These are phyloP conservation scores for Dryas drummondii DNA, from an alignment of 306 rosid species.

Conservation along the genomic window DNA sequence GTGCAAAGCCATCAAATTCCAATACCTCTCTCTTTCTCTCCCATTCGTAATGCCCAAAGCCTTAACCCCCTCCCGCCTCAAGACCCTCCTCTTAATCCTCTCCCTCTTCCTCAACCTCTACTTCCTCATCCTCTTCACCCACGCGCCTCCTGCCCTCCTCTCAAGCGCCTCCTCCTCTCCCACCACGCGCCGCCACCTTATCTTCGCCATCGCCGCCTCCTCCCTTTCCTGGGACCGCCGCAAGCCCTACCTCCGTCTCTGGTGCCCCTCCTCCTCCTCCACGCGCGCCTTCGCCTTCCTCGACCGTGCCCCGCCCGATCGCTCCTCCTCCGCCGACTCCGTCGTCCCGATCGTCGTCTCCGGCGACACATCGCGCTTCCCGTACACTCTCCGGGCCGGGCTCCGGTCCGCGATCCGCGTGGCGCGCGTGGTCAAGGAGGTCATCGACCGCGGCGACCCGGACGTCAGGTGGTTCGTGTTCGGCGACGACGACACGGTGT, in stretches of 20 bases:
- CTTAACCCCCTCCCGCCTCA: slow-evolving; percentile 31
- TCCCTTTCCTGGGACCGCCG: slow-evolving; percentile 63
- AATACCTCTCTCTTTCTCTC: slow-evolving; percentile 15
- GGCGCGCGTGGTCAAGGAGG: slow-evolving; percentile 80
- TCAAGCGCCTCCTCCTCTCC: slow-evolving; percentile 11
- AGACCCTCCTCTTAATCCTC: slow-evolving; percentile 42
- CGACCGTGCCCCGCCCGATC: slow-evolving; percentile 29
- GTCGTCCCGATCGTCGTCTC: slow-evolving; percentile 55
- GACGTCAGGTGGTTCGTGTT: slow-evolving; percentile 88
- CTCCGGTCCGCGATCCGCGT: slow-evolving; percentile 88
- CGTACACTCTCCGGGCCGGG: slow-evolving; percentile 61
- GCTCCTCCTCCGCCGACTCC: not conserved
- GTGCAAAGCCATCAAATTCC: slow-evolving; percentile 5
- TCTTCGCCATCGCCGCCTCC: slow-evolving; percentile 75
- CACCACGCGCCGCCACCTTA: slow-evolving; percentile 67
- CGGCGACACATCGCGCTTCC: slow-evolving; percentile 57
- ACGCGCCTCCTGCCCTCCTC: slow-evolving; percentile 15
- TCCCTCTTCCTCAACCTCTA: slow-evolving; percentile 48
- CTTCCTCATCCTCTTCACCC: slow-evolving; percentile 24
- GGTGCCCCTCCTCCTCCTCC: slow-evolving; percentile 49
- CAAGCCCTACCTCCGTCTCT: slow-evolving; percentile 53
- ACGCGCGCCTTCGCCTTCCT: slow-evolving; percentile 74
- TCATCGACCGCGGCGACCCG: slow-evolving; percentile 59
- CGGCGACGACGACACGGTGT: slow-evolving; percentile 90
- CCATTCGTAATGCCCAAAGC: slow-evolving; percentile 17